phyloP scores from a whole-genome alignment of 352 stramenopile species.

The Thraustochytrium striatum region DNA sequence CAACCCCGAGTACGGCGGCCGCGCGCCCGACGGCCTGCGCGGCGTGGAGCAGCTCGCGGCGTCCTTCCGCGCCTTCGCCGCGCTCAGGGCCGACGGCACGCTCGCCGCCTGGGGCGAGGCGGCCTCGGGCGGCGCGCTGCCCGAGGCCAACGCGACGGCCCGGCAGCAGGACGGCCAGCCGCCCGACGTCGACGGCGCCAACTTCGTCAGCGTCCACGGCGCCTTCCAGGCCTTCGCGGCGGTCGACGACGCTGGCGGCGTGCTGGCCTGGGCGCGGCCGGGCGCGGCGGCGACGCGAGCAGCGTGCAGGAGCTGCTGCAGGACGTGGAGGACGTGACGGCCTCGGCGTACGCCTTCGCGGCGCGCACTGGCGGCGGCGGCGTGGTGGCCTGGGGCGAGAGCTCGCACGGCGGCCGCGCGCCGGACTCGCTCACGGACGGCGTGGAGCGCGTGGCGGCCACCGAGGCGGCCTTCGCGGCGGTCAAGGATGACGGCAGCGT shows the following conservation, averaged over 20 bases:
- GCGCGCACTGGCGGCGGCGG: background rate
- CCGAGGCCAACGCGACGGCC: no score
- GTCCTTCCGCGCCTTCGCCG: conserved; percentile 8
- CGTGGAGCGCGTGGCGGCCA: background rate
- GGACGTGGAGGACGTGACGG: background rate
- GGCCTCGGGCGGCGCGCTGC: conserved; percentile 9
- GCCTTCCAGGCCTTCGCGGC: conserved; percentile 6
- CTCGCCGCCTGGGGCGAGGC: conserved; percentile 7
- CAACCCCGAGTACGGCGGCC: background rate
- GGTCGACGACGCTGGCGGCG: conserved; percentile 12
- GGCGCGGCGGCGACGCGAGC: background rate
- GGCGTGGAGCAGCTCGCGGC: background rate
- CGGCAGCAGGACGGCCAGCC: background rate
- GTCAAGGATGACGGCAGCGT: conserved; percentile 33
- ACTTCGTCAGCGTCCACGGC: background rate
- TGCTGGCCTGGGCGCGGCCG: conserved; percentile 5
- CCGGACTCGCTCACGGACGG: background rate
- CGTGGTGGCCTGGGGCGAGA: background rate
- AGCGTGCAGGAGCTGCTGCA: background rate
- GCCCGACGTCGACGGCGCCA: background rate
- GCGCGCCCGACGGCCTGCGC: background rate
- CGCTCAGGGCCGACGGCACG: background rate
- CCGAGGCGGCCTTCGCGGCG: conserved; percentile 4
- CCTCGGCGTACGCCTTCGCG: conserved; percentile 5
- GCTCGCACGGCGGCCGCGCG: background rate